Base-by-base conservation (phyloP, 768 basidiomycete species). In the Tubosaeta sp. region DNA sequence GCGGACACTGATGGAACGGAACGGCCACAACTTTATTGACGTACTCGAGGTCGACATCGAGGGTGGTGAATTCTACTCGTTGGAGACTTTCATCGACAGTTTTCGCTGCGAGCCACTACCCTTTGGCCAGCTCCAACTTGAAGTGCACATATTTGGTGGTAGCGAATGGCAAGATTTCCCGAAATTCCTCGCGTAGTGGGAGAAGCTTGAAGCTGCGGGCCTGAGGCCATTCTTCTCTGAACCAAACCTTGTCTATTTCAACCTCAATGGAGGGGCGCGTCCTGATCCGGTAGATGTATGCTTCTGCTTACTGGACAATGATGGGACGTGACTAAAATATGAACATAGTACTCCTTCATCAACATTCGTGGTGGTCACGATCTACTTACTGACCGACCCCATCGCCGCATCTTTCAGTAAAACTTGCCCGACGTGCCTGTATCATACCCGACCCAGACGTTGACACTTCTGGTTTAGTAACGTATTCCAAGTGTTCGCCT, bases 41-140 rank as follows among this genome's bases (percentile, higher is more conserved):
- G 77, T 89, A 56, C 77, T 87, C 51, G 84, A 87, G 65, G 70
- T 89, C 47, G 87, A 89, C 64, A 78, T 86, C 26, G 86, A 89
- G 59, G 78, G 82, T 38, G 76, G 75, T 66, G 86, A 89, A 59
- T 88, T 84, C 63, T 76, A 80, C 43, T 79, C 83, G 0, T 65
- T 89, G 6, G 66, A 72, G 47, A 73, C 76, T 14, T 84, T 81
- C 57, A 68, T 81, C 50, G 66, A 67, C 25, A 70, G 72, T n/a
- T 62, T 64, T 50, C 55, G 55, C 5, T 75, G 76, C 32, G 56
- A 65, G 22, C 77, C 82, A 0, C 68, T 88, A 6, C 86, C 86
- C 6, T 81, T 88, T 62, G 85, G 84, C 25, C 87, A 88, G 63
- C 74, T 88, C 25, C 82, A 83, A 60, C 72, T 88, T 22, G 86